These are phyloP conservation scores for Aspergillus transmontanensis DNA, from an alignment of 2,329 filamentous ascomycete species.

Conservation along the genomic window DNA sequence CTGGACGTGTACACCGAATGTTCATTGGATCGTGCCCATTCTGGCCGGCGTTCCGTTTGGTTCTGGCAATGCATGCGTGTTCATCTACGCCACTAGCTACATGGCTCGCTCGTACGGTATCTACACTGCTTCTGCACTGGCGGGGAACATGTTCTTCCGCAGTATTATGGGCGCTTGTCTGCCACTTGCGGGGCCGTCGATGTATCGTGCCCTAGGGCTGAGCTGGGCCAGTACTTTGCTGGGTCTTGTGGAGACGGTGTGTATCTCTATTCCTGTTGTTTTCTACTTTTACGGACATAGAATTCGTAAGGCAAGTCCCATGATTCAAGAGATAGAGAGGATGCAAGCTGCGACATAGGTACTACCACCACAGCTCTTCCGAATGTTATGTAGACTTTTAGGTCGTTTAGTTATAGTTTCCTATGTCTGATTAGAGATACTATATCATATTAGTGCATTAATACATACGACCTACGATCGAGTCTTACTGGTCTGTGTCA, in stretches of 20 bases:
- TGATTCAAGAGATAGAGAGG: slow-evolving; percentile 43
- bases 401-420: no score
- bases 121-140: slow-evolving; percentile 76
- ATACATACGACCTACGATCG: accelerated
- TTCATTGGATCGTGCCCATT: slow-evolving; percentile 79
- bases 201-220: slow-evolving; percentile 69
- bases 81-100: slow-evolving; percentile 80
- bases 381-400: no score
- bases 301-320: slow-evolving; percentile 54
- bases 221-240: slow-evolving; percentile 77
- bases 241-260: slow-evolving; percentile 67
- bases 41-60: slow-evolving; percentile 79
- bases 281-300: slow-evolving; percentile 65
- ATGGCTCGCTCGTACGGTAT: slow-evolving; percentile 75
- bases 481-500: no score
- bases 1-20: slow-evolving; percentile 76
- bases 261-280: slow-evolving; percentile 75
- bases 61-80: slow-evolving; percentile 70
- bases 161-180: slow-evolving; percentile 70
- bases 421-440: no score
- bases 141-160: slow-evolving; percentile 72
- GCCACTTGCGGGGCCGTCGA: slow-evolving; percentile 70
- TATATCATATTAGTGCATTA: no score
- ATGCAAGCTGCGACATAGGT: background rate
- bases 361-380: no score